Percentiles rank a stretch among this genome's conserved stretches.
Conservation (phyloP, 495 filamentous ascomycete genomes). For the Neurospora intermedia region DNA sequence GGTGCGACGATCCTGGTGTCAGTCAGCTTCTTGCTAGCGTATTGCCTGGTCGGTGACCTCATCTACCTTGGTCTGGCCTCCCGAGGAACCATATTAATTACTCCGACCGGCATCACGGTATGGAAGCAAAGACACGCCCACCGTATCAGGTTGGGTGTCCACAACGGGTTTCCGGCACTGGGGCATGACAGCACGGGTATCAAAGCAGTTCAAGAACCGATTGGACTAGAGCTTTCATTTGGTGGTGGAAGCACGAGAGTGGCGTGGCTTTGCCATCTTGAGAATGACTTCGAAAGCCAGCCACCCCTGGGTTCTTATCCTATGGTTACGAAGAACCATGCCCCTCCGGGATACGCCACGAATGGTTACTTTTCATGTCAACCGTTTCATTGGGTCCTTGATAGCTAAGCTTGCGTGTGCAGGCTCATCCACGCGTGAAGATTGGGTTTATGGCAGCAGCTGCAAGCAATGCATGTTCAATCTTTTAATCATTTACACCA, state of each 20-base stretch:
- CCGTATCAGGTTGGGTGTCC: neutral
- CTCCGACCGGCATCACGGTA: neutral
- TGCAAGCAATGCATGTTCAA: neutral
- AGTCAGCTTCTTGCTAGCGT: neutral
- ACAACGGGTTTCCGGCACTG: neutral
- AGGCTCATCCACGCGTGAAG: neutral
- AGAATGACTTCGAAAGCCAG: neutral
- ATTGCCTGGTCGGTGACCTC: neutral
- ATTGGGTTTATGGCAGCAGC: neutral
- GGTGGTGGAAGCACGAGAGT: neutral
- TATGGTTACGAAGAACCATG: neutral
- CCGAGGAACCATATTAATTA: neutral
- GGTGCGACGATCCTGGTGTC: neutral
- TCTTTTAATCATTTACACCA: neutral
- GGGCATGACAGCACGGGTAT: neutral
- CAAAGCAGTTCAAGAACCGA: neutral
- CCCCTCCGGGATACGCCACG: neutral
- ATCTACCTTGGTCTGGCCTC: neutral
- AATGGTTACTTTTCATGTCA: neutral
- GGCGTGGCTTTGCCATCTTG: neutral
- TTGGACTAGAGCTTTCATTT: neutral
- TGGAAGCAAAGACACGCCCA: neutral
- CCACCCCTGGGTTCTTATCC: neutral
- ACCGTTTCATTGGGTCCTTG: neutral
- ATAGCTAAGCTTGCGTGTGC: neutral